Conservation (phyloP, 805 yeast genomes). For the Saccharomycopsis guyanensis region DNA sequence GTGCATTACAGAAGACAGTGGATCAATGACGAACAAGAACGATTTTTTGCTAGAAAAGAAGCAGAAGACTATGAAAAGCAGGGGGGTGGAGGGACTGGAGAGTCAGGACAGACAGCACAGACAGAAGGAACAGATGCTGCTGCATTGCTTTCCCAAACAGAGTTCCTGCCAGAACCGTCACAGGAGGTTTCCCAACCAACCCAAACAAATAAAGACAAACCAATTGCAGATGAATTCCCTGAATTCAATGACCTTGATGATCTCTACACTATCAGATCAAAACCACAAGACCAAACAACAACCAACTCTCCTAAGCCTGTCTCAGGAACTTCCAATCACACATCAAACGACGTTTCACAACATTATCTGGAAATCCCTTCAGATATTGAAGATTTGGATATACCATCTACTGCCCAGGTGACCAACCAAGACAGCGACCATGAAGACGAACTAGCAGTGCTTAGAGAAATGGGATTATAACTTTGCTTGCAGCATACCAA, state of each 20-base stretch:
- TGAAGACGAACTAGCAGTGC: conserved; percentile 36
- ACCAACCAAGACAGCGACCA: conserved; percentile 12
- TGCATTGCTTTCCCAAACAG: too few species aligned
- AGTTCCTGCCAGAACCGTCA: background rate
- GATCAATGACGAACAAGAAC: conserved; percentile 31
- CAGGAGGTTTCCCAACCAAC: too few species aligned
- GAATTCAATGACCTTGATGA: background rate
- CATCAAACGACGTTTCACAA: too few species aligned
- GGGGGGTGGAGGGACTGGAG: background rate
- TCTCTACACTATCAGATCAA: background rate
- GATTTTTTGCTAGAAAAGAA: conserved; percentile 1
- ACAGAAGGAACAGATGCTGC: background rate
- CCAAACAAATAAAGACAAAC: too few species aligned
- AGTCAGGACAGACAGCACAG: conserved; percentile 2
- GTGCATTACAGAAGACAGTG: conserved; percentile 35
- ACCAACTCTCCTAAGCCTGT: conserved; percentile 1
- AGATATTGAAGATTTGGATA: conserved; percentile 5
- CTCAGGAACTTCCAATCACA: too few species aligned
- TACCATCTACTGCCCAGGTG: background rate
- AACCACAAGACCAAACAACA: too few species aligned
- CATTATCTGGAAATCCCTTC: too few species aligned
- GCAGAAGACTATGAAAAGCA: background rate
- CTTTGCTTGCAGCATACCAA: conserved; percentile 34
- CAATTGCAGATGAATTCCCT: background rate
- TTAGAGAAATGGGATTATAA: conserved; percentile 40